phyloP scores from a whole-genome alignment of 495 filamentous ascomycete species.

The Xylaria grammica region DNA sequence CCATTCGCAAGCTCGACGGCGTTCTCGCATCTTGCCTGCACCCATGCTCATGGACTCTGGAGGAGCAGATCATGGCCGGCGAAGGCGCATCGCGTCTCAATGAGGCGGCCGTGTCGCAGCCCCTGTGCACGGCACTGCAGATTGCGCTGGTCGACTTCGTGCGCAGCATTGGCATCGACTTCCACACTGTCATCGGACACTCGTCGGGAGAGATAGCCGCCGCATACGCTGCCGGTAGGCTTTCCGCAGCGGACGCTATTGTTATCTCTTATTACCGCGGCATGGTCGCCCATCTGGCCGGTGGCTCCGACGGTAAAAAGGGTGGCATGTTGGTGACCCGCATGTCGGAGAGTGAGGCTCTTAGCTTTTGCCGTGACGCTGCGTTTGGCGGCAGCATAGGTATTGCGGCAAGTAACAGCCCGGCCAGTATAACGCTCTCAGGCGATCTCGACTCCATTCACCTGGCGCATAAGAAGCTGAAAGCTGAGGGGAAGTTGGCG shows the following conservation, averaged over 20 bases:
- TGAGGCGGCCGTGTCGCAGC: slow-evolving; percentile 52
- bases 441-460: slow-evolving; percentile 48
- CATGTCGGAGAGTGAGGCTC: slow-evolving; percentile 41
- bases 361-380: slow-evolving; percentile 32
- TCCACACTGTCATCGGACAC: slow-evolving; percentile 61
- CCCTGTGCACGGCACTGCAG: slow-evolving; percentile 60
- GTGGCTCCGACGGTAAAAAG: slow-evolving; percentile 30
- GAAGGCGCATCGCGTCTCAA: slow-evolving; percentile 36
- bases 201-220: slow-evolving; percentile 69
- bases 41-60: slow-evolving; percentile 55
- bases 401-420: slow-evolving; percentile 50
- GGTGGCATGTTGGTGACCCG: slow-evolving; percentile 49
- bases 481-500: slow-evolving; percentile 42
- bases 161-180: slow-evolving; percentile 44
- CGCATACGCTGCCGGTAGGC: slow-evolving; percentile 61
- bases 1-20: slow-evolving; percentile 50
- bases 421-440: slow-evolving; percentile 47
- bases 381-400: slow-evolving; percentile 38
- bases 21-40: slow-evolving; percentile 45
- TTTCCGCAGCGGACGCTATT: slow-evolving; percentile 53
- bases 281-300: slow-evolving; percentile 39
- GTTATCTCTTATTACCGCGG: slow-evolving; percentile 52
- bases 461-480: slow-evolving; percentile 38
- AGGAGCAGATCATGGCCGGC: slow-evolving; percentile 44
- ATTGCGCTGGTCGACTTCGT: slow-evolving; percentile 57